phyloP scores from a whole-genome alignment of 148 eudicot species.

The Rhododendron ovatum region DNA sequence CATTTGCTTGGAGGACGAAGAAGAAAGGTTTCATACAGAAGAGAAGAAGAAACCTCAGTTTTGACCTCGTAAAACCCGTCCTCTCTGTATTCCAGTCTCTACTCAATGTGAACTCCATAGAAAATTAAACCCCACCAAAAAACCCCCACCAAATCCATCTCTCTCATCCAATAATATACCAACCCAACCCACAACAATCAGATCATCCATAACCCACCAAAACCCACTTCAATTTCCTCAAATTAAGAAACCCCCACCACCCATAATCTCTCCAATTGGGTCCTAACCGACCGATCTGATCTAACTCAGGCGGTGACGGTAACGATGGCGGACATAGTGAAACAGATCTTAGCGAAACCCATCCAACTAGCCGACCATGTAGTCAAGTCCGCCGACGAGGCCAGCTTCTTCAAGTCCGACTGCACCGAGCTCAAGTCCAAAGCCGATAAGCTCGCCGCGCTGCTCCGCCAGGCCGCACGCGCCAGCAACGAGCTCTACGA shows the following conservation, averaged over 20 bases:
- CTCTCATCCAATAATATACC: background rate
- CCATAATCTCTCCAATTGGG: background rate
- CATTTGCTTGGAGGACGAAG: background rate
- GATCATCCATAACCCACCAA: background rate
- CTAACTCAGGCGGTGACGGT: background rate
- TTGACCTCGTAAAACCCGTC: background rate
- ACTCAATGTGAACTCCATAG: background rate
- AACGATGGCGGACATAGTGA: slow-evolving; percentile 64
- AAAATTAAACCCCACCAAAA: background rate
- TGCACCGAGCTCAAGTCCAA: slow-evolving; percentile 69
- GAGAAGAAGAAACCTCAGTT: background rate
- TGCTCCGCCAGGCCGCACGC: slow-evolving; percentile 87
- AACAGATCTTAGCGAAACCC: slow-evolving; percentile 68
- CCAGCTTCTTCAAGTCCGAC: slow-evolving; percentile 65
- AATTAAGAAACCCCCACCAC: background rate
- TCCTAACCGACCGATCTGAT: background rate
- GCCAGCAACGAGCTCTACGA: slow-evolving; percentile 80
- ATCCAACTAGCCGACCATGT: slow-evolving; percentile 82
- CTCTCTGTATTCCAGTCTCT: background rate
- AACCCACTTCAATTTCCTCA: background rate
- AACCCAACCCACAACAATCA: background rate
- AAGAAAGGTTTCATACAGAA: background rate
- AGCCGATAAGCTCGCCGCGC: slow-evolving; percentile 71
- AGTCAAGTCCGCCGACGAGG: slow-evolving; percentile 69
- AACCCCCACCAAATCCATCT: background rate